phyloP scores from a whole-genome alignment of 169 alveolate species.

The Theileria annulata region DNA sequence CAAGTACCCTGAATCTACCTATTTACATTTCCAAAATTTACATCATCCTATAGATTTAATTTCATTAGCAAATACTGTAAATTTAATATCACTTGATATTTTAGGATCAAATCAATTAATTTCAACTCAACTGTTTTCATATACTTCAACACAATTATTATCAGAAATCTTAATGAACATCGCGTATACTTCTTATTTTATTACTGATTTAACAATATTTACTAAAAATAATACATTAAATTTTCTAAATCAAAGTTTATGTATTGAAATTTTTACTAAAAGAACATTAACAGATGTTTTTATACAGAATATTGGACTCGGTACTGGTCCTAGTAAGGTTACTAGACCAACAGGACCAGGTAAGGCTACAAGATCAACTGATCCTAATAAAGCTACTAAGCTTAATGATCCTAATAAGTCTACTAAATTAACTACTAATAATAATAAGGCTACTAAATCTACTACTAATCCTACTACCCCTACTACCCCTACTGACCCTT shows the following conservation, averaged over 20 bases:
- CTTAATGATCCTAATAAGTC: too few relatives aligned
- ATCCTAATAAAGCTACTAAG: too few relatives aligned
- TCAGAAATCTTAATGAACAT: constrained; percentile 26
- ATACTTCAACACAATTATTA: constrained; percentile 15
- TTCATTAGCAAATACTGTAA: constrained; percentile 23
- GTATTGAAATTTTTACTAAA: constrained; percentile 60
- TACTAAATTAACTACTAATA: too few relatives aligned
- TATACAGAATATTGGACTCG: too few relatives aligned
- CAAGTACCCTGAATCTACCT: too few relatives aligned
- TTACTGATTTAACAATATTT: background rate
- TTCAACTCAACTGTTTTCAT: constrained; percentile 41
- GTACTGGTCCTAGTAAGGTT: too few relatives aligned
- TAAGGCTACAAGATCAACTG: background rate
- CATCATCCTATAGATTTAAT: constrained; percentile 60
- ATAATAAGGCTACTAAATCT: too few relatives aligned
- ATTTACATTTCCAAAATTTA: too few relatives aligned
- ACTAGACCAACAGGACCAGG: background rate
- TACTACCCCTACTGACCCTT: too few relatives aligned
- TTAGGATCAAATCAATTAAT: constrained; percentile 29
- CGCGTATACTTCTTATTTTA: constrained; percentile 16
- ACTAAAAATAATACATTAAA: background rate
- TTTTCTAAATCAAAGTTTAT: constrained; percentile 16
- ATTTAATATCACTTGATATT: constrained; percentile 21
- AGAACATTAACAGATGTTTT: constrained; percentile 40
- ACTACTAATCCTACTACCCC: too few relatives aligned